Percentiles rank a stretch among this genome's conserved stretches.
These are phyloP conservation scores for Colletotrichum incanum DNA, from an alignment of 2,329 filamentous ascomycete species.

Conservation along the genomic window DNA sequence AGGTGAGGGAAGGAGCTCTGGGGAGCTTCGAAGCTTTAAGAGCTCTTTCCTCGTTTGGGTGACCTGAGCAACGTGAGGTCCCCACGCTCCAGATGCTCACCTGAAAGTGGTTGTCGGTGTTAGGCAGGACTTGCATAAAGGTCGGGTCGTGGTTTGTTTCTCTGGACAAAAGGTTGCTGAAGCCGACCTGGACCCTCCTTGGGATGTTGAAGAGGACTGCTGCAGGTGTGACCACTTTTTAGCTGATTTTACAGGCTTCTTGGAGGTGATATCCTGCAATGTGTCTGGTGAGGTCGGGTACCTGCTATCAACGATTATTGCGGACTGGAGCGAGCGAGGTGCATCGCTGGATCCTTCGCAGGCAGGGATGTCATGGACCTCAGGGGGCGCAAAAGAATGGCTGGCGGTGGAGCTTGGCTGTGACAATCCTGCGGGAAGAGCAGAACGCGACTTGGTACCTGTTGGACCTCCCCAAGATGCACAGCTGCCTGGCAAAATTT, in stretches of 20 bases:
- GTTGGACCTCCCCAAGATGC: slow-evolving; percentile 2
- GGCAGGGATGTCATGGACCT: slow-evolving; percentile 35
- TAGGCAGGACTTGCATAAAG: slow-evolving; percentile 23
- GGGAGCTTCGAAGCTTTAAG: slow-evolving; percentile 38
- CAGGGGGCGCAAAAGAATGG: slow-evolving; percentile 46
- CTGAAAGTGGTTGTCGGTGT: slow-evolving; percentile 34
- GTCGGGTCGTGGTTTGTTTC: neutral
- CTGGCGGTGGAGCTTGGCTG: slow-evolving; percentile 46
- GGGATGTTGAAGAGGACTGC: accelerated
- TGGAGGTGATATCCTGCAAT: neutral
- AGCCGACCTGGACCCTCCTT: neutral
- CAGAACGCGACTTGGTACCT: slow-evolving; percentile 33
- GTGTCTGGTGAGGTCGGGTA: neutral
- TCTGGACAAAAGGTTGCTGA: neutral
- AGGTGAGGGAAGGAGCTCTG: slow-evolving; percentile 26
- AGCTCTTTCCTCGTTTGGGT: slow-evolving; percentile 40
- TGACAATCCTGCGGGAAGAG: slow-evolving; percentile 24
- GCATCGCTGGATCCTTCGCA: slow-evolving; percentile 36
- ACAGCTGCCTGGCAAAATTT: slow-evolving; percentile 27
- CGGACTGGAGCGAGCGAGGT: slow-evolving; percentile 48
- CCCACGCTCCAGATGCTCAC: slow-evolving; percentile 37
- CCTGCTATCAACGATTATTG: slow-evolving; percentile 53
- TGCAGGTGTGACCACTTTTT: neutral
- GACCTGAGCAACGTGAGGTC: slow-evolving; percentile 41
- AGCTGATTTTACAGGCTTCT: neutral